Evolutionary conservation across 2,329 filamentous ascomycete species (phyloP), one percentile per base, ranked within the genome.

Genomic region (Xylariaceae sp.): DNA sequence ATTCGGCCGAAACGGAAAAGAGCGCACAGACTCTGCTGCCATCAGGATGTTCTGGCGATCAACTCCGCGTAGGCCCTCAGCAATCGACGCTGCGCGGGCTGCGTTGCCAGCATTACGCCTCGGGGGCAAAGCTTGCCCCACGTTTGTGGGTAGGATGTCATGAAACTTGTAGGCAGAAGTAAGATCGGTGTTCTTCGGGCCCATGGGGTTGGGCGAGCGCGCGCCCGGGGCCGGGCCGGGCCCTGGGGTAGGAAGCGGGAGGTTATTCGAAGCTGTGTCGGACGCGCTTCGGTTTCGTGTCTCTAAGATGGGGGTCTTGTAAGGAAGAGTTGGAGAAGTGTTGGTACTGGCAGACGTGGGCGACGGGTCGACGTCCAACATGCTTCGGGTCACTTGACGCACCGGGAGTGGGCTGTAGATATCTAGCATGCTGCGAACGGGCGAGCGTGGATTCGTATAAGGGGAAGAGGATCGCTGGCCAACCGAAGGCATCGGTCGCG

Each of bases 361-460:
- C 54, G 65, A 63, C 35, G 78, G 73, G 57, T 76, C 75, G 47
- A 80, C 68, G 66, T 81, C 80, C 35, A 84, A 73, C 80, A 83
- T 83, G 67, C 80, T 84, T 67, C 80, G 75, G 39, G 78, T 69
- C 49, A 74, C 74, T 3, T 75, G 73, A 4, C 74, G 66, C 23
- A 75, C 68, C 2, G 61, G 59, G 1, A 63, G 61, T 2, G 62
- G 76, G 57, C 75, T 75, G 65, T 78, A 78, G 63, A 86, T 75
- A 67, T 87, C 83, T 59, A 88, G 78, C 83, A 89, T 86, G 73
- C 85, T 89, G 64, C 86, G 80, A 55, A 87, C 78, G 4, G 82
- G 80, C 42, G 79, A 78, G 62, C 57, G 53, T 4, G 53, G 53
- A 37, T 37, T 62, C 56, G 61, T 50, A 42, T 56, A 62, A 30